These are phyloP conservation scores for Balamuthia mandrillaris DNA, from an alignment of 208 protist genomes.

Conservation along the genomic window DNA sequence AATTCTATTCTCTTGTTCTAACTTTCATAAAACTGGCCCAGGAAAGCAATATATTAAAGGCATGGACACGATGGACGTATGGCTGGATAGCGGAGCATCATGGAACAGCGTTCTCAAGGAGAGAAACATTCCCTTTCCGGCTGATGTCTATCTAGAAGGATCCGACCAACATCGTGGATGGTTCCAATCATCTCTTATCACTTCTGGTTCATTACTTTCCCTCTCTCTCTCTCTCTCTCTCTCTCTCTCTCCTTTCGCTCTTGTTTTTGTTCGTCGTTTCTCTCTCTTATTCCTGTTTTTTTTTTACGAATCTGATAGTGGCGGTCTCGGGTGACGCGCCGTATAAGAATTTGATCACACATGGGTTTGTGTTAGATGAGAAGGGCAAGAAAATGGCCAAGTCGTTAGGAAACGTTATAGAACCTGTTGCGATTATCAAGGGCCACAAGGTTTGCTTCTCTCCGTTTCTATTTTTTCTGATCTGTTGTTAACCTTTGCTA, in stretches of 20 bases:
- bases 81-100: conserved; percentile 80
- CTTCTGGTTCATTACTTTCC: conserved; percentile 29
- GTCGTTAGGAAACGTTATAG: conserved; percentile 80
- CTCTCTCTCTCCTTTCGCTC: not conserved
- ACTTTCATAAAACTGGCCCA: not conserved
- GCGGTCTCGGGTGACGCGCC: conserved; percentile 47
- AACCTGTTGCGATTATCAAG: conserved; percentile 65
- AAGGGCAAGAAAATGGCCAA: conserved; percentile 83
- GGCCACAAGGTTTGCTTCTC: conserved; percentile 49
- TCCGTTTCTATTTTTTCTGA: not conserved
- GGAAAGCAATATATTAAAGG: conserved; percentile 60
- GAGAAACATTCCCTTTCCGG: not conserved
- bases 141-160: conserved; percentile 72
- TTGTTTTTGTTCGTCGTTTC: not conserved
- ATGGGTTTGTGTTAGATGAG: conserved; percentile 83
- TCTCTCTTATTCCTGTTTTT: not conserved
- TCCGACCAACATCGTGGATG: conserved; percentile 83
- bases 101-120: conserved; percentile 65
- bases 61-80: conserved; percentile 84
- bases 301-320: not conserved
- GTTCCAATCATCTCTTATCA: conserved; percentile 81
- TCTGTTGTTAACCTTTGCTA: not conserved
- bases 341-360: conserved; percentile 73
- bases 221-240: not conserved
- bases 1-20: not conserved